Conservation (phyloP, 768 basidiomycete genomes). For the Mycena vulgaris region DNA sequence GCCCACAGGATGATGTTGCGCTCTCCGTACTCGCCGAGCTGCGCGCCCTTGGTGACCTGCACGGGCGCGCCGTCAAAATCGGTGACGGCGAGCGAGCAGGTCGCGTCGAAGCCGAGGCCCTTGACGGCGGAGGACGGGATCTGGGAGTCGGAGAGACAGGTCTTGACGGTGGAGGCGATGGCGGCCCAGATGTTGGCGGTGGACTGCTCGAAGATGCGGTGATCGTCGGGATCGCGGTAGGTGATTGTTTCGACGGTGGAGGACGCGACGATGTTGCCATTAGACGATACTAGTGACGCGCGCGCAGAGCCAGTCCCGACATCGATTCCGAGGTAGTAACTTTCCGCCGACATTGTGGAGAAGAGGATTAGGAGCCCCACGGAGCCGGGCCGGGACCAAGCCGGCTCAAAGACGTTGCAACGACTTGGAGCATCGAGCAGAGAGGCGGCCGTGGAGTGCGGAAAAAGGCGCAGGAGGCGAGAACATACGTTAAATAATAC, state of each 20-base stretch:
- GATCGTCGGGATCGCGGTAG: conserved; percentile 87
- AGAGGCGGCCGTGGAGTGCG: too few relatives aligned
- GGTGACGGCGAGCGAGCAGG: conserved; percentile 93
- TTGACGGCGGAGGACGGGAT: conserved; percentile 76
- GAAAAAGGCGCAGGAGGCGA: too few relatives aligned
- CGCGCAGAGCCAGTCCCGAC: conserved; percentile 97
- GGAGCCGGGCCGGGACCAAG: background rate
- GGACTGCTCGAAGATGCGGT: conserved; percentile 97
- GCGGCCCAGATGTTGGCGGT: conserved; percentile 89
- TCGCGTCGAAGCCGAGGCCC: conserved; percentile 96
- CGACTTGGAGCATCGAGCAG: too few relatives aligned
- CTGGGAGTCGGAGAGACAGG: conserved; percentile 71
- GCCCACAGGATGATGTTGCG: conserved; percentile 97
- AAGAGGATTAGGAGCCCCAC: conserved; percentile 1
- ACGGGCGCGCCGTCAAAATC: conserved; percentile 83
- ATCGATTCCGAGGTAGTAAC: conserved; percentile 82
- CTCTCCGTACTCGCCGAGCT: conserved; percentile 76
- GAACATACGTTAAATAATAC: too few relatives aligned
- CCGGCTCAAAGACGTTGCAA: too few relatives aligned
- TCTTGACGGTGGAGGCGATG: conserved; percentile 73
- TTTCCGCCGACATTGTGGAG: conserved; percentile 53
- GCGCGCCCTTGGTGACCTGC: conserved; percentile 77
- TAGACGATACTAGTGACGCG: conserved; percentile 80
- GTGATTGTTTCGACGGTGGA: conserved; percentile 88
- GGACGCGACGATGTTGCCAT: conserved; percentile 83